Evolutionary conservation across 2,329 filamentous ascomycete species (phyloP).

Genomic region (Aspergillus costaricaensis): DNA sequence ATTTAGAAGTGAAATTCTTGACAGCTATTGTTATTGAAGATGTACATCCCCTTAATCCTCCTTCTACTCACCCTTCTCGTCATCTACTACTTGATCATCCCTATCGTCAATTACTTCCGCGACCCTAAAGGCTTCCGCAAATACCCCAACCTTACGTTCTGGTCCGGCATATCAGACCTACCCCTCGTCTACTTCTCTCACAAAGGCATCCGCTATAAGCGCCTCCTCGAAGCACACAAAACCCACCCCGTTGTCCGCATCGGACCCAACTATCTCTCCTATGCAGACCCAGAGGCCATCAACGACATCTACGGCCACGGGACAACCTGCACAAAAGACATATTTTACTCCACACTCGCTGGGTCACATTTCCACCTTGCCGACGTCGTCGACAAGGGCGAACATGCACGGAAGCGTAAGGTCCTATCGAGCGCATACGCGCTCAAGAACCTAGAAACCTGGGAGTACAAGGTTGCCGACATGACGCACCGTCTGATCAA

Average conservation of each 20-base stretch:
- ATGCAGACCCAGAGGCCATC: conserved; percentile 19
- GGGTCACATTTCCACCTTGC: conserved; percentile 39
- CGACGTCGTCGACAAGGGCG: conserved; percentile 42
- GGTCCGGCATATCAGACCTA: conserved; percentile 20
- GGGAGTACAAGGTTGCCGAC: conserved; percentile 46
- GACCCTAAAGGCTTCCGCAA: conserved; percentile 24
- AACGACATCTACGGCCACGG: conserved; percentile 44
- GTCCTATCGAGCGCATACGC: conserved; percentile 42
- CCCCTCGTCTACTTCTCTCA: conserved; percentile 24
- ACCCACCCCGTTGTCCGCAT: conserved; percentile 23
- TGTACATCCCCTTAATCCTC: not conserved
- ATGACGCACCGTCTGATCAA: conserved; percentile 35
- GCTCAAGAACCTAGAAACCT: conserved; percentile 43
- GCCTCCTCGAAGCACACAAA: conserved; percentile 25
- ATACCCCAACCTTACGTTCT: conserved; percentile 17
- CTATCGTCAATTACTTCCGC: conserved; percentile 18
- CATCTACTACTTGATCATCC: conserved; percentile 14
- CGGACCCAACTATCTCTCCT: conserved; percentile 22
- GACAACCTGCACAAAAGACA: conserved; percentile 39
- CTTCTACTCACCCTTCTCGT: conserved; percentile 25
- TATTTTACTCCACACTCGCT: conserved; percentile 17
- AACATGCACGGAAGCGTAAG: conserved; percentile 44
- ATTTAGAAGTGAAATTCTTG: not conserved
- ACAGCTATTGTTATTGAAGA: not conserved
- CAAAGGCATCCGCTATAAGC: conserved; percentile 23